phyloP scores from a whole-genome alignment of 139 green algal genomes.

The Tetradesmus lagerheimii region DNA sequence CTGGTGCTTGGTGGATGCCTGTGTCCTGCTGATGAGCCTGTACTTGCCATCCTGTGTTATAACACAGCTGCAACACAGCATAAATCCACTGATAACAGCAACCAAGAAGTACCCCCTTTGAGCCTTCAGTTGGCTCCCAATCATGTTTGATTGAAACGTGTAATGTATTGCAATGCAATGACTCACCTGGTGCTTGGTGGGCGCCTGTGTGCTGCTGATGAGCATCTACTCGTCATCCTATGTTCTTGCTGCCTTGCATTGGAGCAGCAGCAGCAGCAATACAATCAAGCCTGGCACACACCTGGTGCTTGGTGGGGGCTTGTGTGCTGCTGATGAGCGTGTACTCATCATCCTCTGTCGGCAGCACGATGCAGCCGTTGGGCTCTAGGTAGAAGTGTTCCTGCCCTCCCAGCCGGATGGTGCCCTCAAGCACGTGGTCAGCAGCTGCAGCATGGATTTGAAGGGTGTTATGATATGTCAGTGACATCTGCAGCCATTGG shows the following conservation, averaged over 20 bases:
- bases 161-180: too few relatives aligned
- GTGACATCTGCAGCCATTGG: constrained; percentile 60
- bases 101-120: too few relatives aligned
- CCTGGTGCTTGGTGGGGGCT: constrained; percentile 65
- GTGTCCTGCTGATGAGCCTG: too few relatives aligned
- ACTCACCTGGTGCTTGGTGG: constrained; percentile 90
- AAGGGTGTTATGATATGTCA: neutral
- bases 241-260: too few relatives aligned
- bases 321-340: constrained; percentile 72
- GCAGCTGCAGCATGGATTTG: neutral
- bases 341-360: constrained; percentile 89
- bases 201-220: too few relatives aligned
- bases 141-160: too few relatives aligned
- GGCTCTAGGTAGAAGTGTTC: constrained; percentile 99
- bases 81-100: too few relatives aligned
- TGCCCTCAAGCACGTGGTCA: constrained; percentile 49
- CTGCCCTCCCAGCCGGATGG: constrained; percentile 83
- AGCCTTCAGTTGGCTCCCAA: too few relatives aligned
- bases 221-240: constrained; percentile 89
- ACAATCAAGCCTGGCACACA: neutral
- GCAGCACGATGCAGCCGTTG: constrained; percentile 80
- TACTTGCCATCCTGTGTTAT: too few relatives aligned
- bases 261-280: neutral
- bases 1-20: too few relatives aligned
- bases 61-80: too few relatives aligned